Evolutionary conservation across 1,139 yeast genomes (phyloP).

Genomic region (Pichia sp.): DNA sequence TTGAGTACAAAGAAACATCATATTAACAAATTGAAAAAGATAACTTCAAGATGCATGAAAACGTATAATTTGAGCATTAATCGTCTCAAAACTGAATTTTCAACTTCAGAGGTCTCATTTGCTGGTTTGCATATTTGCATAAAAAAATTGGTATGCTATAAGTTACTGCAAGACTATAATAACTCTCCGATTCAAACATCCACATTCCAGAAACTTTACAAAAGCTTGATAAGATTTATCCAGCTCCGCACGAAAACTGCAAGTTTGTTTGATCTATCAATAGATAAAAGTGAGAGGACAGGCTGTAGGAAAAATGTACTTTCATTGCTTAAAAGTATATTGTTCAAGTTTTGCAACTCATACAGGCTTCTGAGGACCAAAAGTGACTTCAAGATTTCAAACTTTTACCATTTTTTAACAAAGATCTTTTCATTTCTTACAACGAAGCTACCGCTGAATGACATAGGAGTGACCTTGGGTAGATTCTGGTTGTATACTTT

Average conservation of each 20-base stretch:
- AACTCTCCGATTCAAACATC: constrained; percentile 15
- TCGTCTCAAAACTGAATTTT: constrained; percentile 45
- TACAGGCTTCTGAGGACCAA: constrained; percentile 11
- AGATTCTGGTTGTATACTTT: constrained; percentile 7
- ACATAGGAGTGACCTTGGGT: background rate
- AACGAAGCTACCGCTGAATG: background rate
- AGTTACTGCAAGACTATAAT: constrained; percentile 24
- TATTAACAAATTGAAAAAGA: constrained; percentile 28
- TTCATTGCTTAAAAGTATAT: constrained; percentile 12
- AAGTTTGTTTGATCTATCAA: constrained; percentile 6
- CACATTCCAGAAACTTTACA: constrained; percentile 25
- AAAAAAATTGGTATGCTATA: constrained; percentile 27
- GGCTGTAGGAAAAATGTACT: constrained; percentile 15
- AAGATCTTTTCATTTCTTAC: background rate
- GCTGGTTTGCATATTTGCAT: constrained; percentile 31
- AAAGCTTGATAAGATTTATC: constrained; percentile 10
- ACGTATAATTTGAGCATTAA: constrained; percentile 62
- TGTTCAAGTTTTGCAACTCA: constrained; percentile 22
- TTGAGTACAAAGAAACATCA: constrained; percentile 41
- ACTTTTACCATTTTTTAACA: constrained; percentile 4
- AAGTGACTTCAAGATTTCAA: constrained; percentile 7
- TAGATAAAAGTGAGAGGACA: constrained; percentile 4
- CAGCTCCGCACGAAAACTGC: constrained; percentile 10
- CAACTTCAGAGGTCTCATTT: constrained; percentile 21
- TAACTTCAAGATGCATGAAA: constrained; percentile 38